phyloP scores from a whole-genome alignment of 208 protist genomes.

The Trypanosoma melophagium region DNA sequence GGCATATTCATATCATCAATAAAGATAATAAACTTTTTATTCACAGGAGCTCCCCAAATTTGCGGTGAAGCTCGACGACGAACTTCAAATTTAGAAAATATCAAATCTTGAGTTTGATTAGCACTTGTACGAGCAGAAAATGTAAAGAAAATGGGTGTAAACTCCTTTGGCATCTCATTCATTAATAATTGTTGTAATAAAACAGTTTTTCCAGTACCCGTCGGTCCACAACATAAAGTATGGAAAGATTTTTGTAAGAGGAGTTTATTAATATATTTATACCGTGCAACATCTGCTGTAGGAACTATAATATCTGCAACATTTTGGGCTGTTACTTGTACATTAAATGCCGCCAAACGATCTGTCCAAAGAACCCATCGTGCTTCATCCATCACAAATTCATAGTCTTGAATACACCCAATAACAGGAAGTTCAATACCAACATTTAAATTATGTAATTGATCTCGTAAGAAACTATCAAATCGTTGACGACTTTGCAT shows the following conservation, averaged over 20 bases:
- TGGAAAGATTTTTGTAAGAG: constrained; percentile 90
- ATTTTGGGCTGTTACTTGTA: constrained; percentile 79
- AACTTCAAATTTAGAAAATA: constrained; percentile 97
- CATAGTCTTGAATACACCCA: constrained; percentile 95
- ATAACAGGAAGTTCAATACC: constrained; percentile 85
- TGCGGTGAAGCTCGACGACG: constrained; percentile 92
- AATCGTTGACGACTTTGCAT: constrained; percentile 89
- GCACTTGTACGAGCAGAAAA: constrained; percentile 98
- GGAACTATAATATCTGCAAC: constrained; percentile 98
- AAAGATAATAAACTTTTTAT: constrained; percentile 96
- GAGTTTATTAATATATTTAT: constrained; percentile 94
- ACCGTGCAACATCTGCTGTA: constrained; percentile 96
- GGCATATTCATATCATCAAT: constrained; percentile 99
- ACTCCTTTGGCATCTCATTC: constrained; percentile 93
- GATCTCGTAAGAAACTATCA: constrained; percentile 91
- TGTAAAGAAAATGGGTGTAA: constrained; percentile 94
- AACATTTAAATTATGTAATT: constrained; percentile 67
- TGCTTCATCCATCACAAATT: constrained; percentile 86
- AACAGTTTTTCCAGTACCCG: constrained; percentile 98
- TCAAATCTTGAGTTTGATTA: constrained; percentile 97
- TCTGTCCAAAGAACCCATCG: constrained; percentile 94
- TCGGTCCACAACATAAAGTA: constrained; percentile 96
- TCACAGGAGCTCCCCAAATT: constrained; percentile 96
- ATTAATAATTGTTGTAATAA: constrained; percentile 94
- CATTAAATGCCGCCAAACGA: constrained; percentile 80